Evolutionary conservation across 148 eudicot species (phyloP).

Genomic region (Pouteria glomerata): DNA sequence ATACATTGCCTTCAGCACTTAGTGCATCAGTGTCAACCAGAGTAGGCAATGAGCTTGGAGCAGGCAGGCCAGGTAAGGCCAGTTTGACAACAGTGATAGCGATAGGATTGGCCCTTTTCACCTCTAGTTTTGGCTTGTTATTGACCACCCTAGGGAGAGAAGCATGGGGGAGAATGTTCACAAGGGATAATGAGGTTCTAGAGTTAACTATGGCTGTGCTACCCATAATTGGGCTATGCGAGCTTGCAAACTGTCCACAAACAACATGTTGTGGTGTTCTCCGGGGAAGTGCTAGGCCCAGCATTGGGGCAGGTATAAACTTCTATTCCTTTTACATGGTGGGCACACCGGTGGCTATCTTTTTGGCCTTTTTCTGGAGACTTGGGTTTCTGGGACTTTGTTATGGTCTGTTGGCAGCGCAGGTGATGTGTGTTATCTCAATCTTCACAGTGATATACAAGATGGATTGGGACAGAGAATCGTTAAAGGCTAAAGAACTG

Average conservation of each 20-base stretch:
- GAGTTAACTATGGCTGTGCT: slow-evolving; percentile 52
- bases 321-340: slow-evolving; percentile 75
- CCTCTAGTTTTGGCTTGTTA: slow-evolving; percentile 50
- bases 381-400: slow-evolving; percentile 69
- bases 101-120: slow-evolving; percentile 40
- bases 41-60: slow-evolving; percentile 87
- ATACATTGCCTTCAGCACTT: slow-evolving; percentile 70
- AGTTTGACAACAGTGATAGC: slow-evolving; percentile 54
- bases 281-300: slow-evolving; percentile 74
- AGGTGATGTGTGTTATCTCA: slow-evolving; percentile 54
- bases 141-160: slow-evolving; percentile 65
- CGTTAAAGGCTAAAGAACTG: slow-evolving; percentile 63
- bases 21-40: slow-evolving; percentile 73
- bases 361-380: slow-evolving; percentile 47
- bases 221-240: slow-evolving; percentile 80
- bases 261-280: slow-evolving; percentile 85
- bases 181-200: slow-evolving; percentile 56
- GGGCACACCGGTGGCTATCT: slow-evolving; percentile 71
- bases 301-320: slow-evolving; percentile 63
- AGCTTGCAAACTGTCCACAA: slow-evolving; percentile 86
- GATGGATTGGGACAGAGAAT: slow-evolving; percentile 70
- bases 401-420: slow-evolving; percentile 77
- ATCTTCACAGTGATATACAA: slow-evolving; percentile 48
- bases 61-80: slow-evolving; percentile 66
- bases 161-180: slow-evolving; percentile 67